phyloP scores from a whole-genome alignment of 1,139 yeast species.

The Tardiomyces digboiensis region DNA sequence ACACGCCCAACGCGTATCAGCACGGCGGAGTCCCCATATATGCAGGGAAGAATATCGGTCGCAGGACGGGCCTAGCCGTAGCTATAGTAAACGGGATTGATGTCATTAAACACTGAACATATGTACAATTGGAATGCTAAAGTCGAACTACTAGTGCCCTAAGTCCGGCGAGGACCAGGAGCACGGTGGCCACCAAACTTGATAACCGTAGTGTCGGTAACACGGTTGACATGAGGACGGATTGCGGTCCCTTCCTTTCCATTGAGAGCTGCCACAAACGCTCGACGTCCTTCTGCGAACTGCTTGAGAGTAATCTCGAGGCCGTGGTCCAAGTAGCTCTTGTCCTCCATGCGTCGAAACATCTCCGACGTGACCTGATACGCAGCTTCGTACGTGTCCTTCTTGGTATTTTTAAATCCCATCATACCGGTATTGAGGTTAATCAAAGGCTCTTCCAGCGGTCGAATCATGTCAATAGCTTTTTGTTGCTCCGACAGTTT shows the following conservation, averaged over 20 bases:
- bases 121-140: neutral
- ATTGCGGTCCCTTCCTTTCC: conserved; percentile 82
- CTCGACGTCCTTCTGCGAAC: conserved; percentile 85
- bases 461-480: conserved; percentile 66
- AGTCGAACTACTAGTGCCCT: conserved; percentile 8
- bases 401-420: conserved; percentile 36
- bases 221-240: conserved; percentile 53
- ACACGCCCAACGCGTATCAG: no score
- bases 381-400: conserved; percentile 94
- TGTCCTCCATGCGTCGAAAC: conserved; percentile 56
- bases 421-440: conserved; percentile 38
- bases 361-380: conserved; percentile 73
- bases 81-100: no score
- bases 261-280: conserved; percentile 72
- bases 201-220: conserved; percentile 71
- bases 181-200: conserved; percentile 91
- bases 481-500: conserved; percentile 53
- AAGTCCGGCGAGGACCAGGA: conserved; percentile 75
- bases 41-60: no score
- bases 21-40: no score
- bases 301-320: conserved; percentile 66
- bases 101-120: no score
- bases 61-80: no score
- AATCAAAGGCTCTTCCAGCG: conserved; percentile 67
- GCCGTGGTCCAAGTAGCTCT: conserved; percentile 33